Percentiles rank a stretch among this genome's conserved stretches.
Conservation (phyloP, 257 asterid genomes). For the Primulina huaijiensis region DNA sequence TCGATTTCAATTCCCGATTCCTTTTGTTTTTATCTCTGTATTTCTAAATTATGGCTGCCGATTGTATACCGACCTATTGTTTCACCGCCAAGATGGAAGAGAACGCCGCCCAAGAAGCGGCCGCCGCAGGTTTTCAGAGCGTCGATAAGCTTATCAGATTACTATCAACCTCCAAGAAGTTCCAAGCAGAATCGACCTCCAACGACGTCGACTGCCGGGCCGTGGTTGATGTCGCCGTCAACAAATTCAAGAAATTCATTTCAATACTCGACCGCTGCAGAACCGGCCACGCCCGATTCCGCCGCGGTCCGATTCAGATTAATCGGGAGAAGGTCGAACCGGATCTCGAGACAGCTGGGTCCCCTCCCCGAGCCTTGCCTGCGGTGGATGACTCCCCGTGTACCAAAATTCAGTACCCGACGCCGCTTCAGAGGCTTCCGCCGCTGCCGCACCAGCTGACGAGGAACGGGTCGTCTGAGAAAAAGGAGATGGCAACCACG, state of each 20-base stretch:
- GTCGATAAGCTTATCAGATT: conserved; percentile 52
- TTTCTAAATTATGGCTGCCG: conserved; percentile 38
- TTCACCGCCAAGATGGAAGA: conserved; percentile 46
- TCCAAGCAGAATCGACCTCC: conserved; percentile 8
- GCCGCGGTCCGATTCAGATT: conserved; percentile 42
- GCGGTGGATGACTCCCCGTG: conserved; percentile 29
- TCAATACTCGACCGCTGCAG: conserved; percentile 45
- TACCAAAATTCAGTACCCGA: conserved; percentile 49
- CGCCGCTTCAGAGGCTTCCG: conserved; percentile 69
- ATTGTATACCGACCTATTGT: conserved; percentile 40
- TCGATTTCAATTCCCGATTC: conserved; percentile 3
- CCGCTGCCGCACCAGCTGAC: conserved; percentile 48
- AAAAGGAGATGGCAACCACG: conserved; percentile 67
- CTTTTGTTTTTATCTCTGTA: too few species aligned
- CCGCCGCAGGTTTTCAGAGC: conserved; percentile 54
- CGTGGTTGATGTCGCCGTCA: conserved; percentile 56
- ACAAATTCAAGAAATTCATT: conserved; percentile 47
- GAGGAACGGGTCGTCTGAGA: conserved; percentile 43
- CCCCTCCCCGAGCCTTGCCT: conserved; percentile 16
- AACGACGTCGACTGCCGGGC: conserved; percentile 33
- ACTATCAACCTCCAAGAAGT: conserved; percentile 34
- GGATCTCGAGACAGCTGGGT: conserved; percentile 1
- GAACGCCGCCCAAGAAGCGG: conserved; percentile 58
- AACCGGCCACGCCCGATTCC: conserved; percentile 66
- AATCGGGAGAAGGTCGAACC: conserved; percentile 21